These are phyloP conservation scores for Takashimella tepidaria DNA, from an alignment of 1,284 basidiomycete genomes.

Conservation along the genomic window DNA sequence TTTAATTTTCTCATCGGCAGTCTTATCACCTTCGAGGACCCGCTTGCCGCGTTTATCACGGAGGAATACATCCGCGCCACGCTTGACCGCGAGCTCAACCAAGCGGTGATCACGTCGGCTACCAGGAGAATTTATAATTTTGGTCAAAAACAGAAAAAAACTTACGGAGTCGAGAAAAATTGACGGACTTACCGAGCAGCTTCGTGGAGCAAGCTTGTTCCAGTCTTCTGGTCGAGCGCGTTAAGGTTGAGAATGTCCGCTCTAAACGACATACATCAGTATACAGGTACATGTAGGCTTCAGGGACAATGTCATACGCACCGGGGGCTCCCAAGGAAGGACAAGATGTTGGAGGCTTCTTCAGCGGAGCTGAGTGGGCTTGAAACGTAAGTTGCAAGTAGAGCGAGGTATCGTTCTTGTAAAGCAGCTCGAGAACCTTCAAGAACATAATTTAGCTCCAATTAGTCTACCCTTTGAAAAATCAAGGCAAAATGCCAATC, in stretches of 20 bases:
- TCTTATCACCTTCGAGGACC: constrained; percentile 61
- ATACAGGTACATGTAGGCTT: constrained; percentile 13
- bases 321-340: constrained; percentile 57
- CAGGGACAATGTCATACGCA: constrained; percentile 61
- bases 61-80: constrained; percentile 86
- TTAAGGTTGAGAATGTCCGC: constrained; percentile 46
- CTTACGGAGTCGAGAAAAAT: too few relatives aligned
- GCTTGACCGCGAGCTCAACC: constrained; percentile 75
- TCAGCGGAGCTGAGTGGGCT: constrained; percentile 51
- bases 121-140: too few relatives aligned
- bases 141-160: too few relatives aligned
- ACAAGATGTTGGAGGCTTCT: constrained; percentile 39
- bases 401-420: constrained; percentile 68
- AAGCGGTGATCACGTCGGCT: constrained; percentile 70
- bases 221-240: constrained; percentile 65
- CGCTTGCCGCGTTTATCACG: constrained; percentile 73
- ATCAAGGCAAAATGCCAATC: too few relatives aligned
- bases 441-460: constrained; percentile 60
- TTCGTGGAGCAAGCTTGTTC: constrained; percentile 78
- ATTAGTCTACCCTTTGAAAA: not conserved
- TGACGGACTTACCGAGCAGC: constrained; percentile 58
- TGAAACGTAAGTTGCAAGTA: constrained; percentile 67
- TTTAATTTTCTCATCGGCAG: constrained; percentile 66
- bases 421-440: constrained; percentile 71
- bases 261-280: constrained; percentile 21